Conservation (phyloP, 2,329 filamentous ascomycete genomes). For the Fusarium sp. region DNA sequence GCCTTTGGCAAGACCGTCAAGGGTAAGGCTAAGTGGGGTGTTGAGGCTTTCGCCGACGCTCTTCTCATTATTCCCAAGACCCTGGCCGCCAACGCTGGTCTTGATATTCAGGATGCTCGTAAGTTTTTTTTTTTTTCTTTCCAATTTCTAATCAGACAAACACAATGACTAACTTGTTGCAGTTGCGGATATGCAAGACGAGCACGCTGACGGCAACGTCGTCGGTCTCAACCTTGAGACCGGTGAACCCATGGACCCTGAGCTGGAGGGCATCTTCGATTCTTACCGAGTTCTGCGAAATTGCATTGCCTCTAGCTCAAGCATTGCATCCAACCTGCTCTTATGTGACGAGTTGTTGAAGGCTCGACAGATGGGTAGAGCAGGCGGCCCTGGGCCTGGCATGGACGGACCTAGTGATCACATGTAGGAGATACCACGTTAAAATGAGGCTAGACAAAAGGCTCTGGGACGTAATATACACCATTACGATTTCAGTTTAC, state of each 20-base stretch:
- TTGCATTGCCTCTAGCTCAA: constrained; percentile 90
- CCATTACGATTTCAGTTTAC: constrained; percentile 35
- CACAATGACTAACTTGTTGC: constrained; percentile 36
- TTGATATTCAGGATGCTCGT: constrained; percentile 96
- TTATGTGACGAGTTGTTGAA: constrained; percentile 98
- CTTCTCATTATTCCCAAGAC: constrained; percentile 97
- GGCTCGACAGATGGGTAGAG: constrained; percentile 90
- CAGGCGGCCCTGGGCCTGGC: constrained; percentile 71
- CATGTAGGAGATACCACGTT: constrained; percentile 58
- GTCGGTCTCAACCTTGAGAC: constrained; percentile 89
- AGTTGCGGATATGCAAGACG: constrained; percentile 91
- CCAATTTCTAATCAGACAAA: neutral
- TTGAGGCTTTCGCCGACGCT: constrained; percentile 94
- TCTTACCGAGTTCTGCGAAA: constrained; percentile 96
- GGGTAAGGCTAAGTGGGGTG: constrained; percentile 97
- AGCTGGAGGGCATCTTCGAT: constrained; percentile 92
- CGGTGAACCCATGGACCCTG: constrained; percentile 94
- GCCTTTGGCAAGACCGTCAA: constrained; percentile 90
- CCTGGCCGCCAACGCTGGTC: constrained; percentile 92
- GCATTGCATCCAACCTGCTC: constrained; percentile 94
- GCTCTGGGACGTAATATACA: constrained; percentile 47
- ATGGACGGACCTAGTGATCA: constrained; percentile 71
- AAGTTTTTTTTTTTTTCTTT: constrained; percentile 61
- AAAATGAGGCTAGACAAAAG: constrained; percentile 56
- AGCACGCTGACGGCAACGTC: constrained; percentile 83